Evolutionary conservation across 208 protist genomes (phyloP), one percentile per base, ranked within the genome.

Genomic region (Naegleria lovaniensis): DNA sequence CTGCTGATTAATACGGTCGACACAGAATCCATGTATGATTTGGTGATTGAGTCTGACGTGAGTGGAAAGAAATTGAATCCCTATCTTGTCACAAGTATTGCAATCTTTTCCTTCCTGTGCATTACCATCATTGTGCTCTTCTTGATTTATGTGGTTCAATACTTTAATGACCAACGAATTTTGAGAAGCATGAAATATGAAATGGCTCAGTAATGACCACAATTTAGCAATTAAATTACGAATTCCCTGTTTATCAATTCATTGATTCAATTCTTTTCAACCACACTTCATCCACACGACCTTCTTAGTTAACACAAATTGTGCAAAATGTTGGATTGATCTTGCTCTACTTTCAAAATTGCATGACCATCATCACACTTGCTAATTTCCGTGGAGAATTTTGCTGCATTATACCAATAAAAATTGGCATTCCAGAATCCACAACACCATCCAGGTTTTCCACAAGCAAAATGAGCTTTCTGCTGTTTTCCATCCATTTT

Each of bases 41-140:
- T 79, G n/a, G n/a, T 79, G 19, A 33, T 79, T 36, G 67, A 79
- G 36, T 36, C 67, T 15, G n/a, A 36, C 36, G 67, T 79, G 9
- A 79, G 67, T 79, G 67, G 67, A 36, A 79, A 79, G n/a, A 79
- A 79, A 79, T 79, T 79, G n/a, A n/a, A 79, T 79, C 16, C 16
- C 7, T 33, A 36, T 36, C n/a, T 79, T 36, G 67, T 79, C n/a
- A 13, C 25, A 36, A 36, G 25, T 6, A 79, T 79, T 33, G 25
- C 0, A 36, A 36, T 79, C 19, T 79, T 79, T 79, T 67, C 55
- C 11, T 67, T 67, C 22, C 55, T 67, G 1, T 15, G 11, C 55
- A 79, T 79, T 79, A 33, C 25, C 9, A 79, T 4, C 6, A 79
- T 29, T 36, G 67, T 33, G 19, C n/a, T 79, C 19, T 79, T 79